Percentiles rank a stretch among this genome's conserved stretches.
Evolutionary conservation across 2,329 filamentous ascomycete species (phyloP).

Genomic region (Sarocladium oryzae): DNA sequence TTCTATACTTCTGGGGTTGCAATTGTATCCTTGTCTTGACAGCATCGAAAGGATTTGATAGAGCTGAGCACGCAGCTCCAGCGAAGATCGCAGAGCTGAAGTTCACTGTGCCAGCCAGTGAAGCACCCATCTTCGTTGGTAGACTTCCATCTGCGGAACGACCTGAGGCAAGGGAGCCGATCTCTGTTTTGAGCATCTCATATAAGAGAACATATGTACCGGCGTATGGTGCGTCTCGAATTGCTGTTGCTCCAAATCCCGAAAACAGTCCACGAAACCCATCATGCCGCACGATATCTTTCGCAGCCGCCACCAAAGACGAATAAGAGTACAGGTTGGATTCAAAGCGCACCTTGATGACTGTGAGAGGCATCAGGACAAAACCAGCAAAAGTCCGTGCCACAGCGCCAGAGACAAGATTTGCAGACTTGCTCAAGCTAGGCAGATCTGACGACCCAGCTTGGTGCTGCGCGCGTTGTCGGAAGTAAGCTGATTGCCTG

Average conservation of each 20-base stretch:
- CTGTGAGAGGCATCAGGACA: constrained; percentile 89
- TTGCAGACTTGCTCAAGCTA: constrained; percentile 75
- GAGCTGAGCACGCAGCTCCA: constrained; percentile 72
- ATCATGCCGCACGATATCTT: constrained; percentile 66
- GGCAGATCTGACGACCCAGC: constrained; percentile 65
- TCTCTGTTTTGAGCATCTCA: constrained; percentile 67
- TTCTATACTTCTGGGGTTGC: constrained; percentile 74
- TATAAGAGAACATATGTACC: constrained; percentile 93
- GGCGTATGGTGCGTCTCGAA: constrained; percentile 93
- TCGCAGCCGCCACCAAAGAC: constrained; percentile 64
- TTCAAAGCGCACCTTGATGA: constrained; percentile 95
- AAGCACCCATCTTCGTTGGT: constrained; percentile 21
- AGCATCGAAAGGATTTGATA: constrained; percentile 95
- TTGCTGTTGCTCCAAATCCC: constrained; percentile 87
- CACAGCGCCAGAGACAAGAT: constrained; percentile 75
- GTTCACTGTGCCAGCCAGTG: constrained; percentile 61
- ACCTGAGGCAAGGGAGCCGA: constrained; percentile 28
- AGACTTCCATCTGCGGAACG: constrained; percentile 10
- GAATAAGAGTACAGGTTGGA: constrained; percentile 78
- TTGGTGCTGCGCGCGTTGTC: constrained; percentile 16
- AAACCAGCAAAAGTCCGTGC: constrained; percentile 84
- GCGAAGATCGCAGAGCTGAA: constrained; percentile 77
- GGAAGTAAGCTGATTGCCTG: constrained; percentile 19
- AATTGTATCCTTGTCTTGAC: constrained; percentile 94
- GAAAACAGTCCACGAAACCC: constrained; percentile 83